phyloP scores from a whole-genome alignment of 495 filamentous ascomycete genomes.

The Trichoderma erinaceum region DNA sequence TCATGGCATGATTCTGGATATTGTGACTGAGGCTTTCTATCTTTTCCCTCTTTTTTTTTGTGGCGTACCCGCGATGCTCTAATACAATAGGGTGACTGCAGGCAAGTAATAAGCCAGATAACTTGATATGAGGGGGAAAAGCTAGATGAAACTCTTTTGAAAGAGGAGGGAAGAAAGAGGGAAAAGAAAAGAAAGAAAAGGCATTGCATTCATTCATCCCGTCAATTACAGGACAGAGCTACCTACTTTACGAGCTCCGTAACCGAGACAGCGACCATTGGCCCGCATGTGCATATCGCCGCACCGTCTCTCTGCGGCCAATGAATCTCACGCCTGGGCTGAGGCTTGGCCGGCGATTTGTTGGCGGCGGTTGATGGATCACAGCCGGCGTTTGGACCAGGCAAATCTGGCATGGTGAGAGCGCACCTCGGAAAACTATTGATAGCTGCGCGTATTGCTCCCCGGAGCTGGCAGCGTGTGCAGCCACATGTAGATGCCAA shows the following conservation, averaged over 20 bases:
- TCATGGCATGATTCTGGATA: too few species aligned
- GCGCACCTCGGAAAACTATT: background rate
- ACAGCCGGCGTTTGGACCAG: background rate
- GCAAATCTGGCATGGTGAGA: background rate
- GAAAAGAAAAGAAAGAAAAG: background rate
- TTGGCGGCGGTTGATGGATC: slow-evolving; percentile 1
- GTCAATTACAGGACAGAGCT: too few species aligned
- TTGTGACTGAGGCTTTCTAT: too few species aligned
- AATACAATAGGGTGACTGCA: too few species aligned
- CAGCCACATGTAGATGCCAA: background rate
- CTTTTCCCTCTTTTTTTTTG: too few species aligned
- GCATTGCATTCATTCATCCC: background rate
- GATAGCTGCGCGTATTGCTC: background rate
- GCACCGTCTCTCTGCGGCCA: slow-evolving; percentile 5
- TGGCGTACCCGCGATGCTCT: too few species aligned
- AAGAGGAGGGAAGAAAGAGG: background rate
- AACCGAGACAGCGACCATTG: background rate
- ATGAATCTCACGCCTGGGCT: slow-evolving; percentile 9
- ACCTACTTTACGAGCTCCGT: too few species aligned
- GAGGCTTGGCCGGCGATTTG: slow-evolving; percentile 1
- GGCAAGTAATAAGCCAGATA: too few species aligned
- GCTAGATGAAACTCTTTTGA: too few species aligned
- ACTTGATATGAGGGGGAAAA: too few species aligned
- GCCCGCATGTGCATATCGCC: background rate
- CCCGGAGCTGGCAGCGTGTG: background rate